A percentile compares a stretch with the other conserved stretches of the same genome.
Conservation (phyloP, 139 green algal species). For the Chlorella ohadii region DNA sequence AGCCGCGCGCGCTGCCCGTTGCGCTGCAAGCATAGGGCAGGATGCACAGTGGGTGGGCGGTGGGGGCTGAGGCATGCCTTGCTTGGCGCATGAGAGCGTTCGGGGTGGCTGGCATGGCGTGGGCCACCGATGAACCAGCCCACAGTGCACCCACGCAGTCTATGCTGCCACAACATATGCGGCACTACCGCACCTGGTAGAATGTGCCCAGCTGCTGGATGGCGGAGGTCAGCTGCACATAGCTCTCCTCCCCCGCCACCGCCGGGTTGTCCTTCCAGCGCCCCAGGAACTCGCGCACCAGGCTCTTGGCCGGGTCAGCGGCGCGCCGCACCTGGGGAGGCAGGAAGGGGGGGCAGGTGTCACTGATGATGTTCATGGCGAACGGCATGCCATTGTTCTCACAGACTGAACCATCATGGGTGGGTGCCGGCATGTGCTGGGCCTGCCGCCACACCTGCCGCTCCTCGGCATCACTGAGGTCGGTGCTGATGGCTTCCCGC, state of each 20-base stretch:
- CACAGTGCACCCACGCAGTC: too few relatives aligned
- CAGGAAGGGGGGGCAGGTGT: neutral
- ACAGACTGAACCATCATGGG: too few relatives aligned
- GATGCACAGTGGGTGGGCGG: too few relatives aligned
- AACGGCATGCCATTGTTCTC: too few relatives aligned
- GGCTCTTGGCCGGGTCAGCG: conserved; percentile 46
- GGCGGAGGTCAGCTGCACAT: conserved; percentile 7
- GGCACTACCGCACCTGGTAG: conserved; percentile 35
- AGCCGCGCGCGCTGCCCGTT: conserved; percentile 41
- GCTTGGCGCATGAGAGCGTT: too few relatives aligned
- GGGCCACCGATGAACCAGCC: too few relatives aligned
- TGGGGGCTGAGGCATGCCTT: too few relatives aligned
- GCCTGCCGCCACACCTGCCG: conserved; percentile 33
- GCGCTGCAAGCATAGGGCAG: neutral
- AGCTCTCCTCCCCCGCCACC: conserved; percentile 28
- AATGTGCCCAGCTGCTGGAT: conserved; percentile 48
- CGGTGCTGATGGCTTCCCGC: conserved; percentile 46
- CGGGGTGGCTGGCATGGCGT: too few relatives aligned
- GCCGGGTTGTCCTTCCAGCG: conserved; percentile 29
- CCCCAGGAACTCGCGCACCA: conserved; percentile 43
- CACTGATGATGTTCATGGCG: too few relatives aligned
- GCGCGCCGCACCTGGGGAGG: conserved; percentile 40
- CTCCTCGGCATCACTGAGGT: conserved; percentile 50
- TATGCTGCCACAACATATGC: too few relatives aligned
- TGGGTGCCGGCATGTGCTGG: too few relatives aligned